These are phyloP conservation scores for Mortierella sp. DNA, from an alignment of 371 early-diverging fungal species.

Conservation along the genomic window DNA sequence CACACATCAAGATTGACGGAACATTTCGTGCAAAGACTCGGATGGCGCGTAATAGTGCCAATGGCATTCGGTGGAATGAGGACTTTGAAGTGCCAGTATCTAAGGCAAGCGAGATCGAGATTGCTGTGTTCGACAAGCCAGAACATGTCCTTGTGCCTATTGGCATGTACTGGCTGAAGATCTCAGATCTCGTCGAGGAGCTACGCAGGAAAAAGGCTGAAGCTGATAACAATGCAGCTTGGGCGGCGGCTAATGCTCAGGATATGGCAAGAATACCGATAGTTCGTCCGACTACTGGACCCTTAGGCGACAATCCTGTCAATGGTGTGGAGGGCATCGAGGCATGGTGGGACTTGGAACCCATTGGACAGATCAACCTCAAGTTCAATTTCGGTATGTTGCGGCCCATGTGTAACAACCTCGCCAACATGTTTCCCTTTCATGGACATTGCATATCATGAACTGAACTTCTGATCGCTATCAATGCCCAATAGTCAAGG, in stretches of 20 bases:
- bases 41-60: conserved; percentile 35
- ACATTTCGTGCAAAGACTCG: conserved; percentile 68
- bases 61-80: conserved; percentile 78
- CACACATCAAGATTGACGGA: conserved; percentile 83
- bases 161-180: conserved; percentile 81
- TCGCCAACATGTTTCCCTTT: neutral
- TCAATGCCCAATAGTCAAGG: conserved; percentile 46
- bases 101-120: conserved; percentile 88
- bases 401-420: no score
- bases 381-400: conserved; percentile 73
- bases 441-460: no score
- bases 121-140: conserved; percentile 77
- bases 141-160: conserved; percentile 68
- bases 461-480: no score
- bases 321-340: conserved; percentile 63
- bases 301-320: conserved; percentile 11
- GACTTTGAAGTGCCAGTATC: conserved; percentile 81
- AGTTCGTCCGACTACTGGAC: no score
- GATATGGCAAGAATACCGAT: conserved; percentile 29
- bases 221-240: conserved; percentile 64
- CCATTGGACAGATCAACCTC: conserved; percentile 82
- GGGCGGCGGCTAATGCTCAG: conserved; percentile 55
- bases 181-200: conserved; percentile 79
- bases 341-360: conserved; percentile 90
- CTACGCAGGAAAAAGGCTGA: conserved; percentile 70